phyloP scores from a whole-genome alignment of 768 basidiomycete genomes.

The Hydnum rufescens region DNA sequence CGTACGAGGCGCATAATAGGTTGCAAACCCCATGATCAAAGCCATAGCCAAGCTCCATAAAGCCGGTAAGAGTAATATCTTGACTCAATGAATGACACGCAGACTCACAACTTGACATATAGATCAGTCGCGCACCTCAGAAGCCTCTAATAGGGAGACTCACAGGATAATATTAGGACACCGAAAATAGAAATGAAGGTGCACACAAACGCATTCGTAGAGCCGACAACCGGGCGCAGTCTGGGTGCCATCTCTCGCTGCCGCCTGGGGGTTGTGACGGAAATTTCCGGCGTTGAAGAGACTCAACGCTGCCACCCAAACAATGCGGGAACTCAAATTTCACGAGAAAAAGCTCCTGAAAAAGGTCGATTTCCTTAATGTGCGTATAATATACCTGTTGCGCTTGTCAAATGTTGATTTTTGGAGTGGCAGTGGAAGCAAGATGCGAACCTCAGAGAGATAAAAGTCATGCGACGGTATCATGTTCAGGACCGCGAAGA shows the following conservation, averaged over 20 bases:
- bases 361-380: slow-evolving; percentile 93
- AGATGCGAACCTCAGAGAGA: slow-evolving; percentile 77
- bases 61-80: background rate
- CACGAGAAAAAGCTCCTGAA: slow-evolving; percentile 91
- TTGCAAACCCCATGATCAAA: slow-evolving; percentile 8
- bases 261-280: background rate
- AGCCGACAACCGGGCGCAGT: background rate
- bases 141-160: background rate
- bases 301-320: background rate
- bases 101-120: background rate
- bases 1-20: background rate
- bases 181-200: slow-evolving; percentile 19
- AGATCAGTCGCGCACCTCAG: background rate
- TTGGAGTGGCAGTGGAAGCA: slow-evolving; percentile 64
- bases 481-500: slow-evolving; percentile 90
- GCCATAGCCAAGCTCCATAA: slow-evolving; percentile 7
- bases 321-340: slow-evolving; percentile 79
- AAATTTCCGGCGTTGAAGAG: slow-evolving; percentile 1
- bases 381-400: slow-evolving; percentile 20
- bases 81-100: background rate
- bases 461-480: slow-evolving; percentile 86
- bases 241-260: background rate
- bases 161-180: slow-evolving; percentile 17
- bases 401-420: slow-evolving; percentile 2
- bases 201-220: slow-evolving; percentile 11